phyloP scores from a whole-genome alignment of 2,329 filamentous ascomycete species.

The Trichoderma sp. region DNA sequence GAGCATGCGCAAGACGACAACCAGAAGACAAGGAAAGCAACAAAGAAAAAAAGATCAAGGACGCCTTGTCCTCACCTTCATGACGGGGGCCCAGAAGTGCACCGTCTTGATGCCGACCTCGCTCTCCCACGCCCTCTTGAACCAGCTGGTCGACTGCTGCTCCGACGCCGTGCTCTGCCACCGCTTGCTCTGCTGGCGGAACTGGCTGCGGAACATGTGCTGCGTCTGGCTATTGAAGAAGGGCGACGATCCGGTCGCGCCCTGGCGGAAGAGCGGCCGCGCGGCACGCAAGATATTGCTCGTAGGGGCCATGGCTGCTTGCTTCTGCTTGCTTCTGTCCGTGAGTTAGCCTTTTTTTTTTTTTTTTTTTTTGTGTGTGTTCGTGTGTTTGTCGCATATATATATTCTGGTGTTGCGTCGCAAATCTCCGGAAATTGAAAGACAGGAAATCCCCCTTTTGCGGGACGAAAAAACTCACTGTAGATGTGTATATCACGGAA shows the following conservation, averaged over 20 bases:
- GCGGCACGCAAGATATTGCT: conserved; percentile 51
- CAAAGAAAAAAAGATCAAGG: not conserved
- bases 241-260: conserved; percentile 44
- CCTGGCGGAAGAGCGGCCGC: conserved; percentile 55
- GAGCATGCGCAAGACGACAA: not conserved
- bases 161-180: conserved; percentile 66
- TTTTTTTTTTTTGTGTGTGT: not conserved
- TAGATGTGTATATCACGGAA: not conserved
- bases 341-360: not conserved
- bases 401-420: not conserved
- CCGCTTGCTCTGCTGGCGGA: conserved; percentile 50
- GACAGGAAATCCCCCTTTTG: not conserved
- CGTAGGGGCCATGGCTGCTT: conserved; percentile 42
- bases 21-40: not conserved
- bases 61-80: conserved; percentile 56
- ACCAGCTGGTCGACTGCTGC: conserved; percentile 47
- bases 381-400: too few species aligned
- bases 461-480: not conserved
- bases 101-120: conserved; percentile 86
- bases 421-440: not conserved
- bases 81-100: conserved; percentile 97
- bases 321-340: not conserved
- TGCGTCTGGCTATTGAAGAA: conserved; percentile 30
- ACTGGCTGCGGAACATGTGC: conserved; percentile 49
- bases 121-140: conserved; percentile 80